Conservation (phyloP, 352 stramenopile genomes). For the Pythium apleroticum region DNA sequence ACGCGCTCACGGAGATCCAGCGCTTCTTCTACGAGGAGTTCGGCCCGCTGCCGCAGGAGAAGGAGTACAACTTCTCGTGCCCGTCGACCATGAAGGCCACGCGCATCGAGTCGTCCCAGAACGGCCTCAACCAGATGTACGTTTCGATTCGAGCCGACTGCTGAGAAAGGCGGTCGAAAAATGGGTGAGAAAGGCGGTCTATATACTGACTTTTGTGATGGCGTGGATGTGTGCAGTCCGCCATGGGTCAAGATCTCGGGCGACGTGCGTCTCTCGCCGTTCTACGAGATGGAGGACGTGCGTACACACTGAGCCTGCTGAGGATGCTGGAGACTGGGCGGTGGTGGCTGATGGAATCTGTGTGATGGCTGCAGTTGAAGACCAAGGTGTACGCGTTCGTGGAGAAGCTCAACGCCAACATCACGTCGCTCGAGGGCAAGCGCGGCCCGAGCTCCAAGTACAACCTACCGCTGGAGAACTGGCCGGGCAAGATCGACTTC, state of each 20-base stretch:
- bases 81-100: conserved; percentile 88
- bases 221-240: conserved; percentile 51
- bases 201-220: not conserved
- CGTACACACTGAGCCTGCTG: conserved; percentile 13
- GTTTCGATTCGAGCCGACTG: conserved; percentile 15
- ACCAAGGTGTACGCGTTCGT: conserved; percentile 83
- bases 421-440: conserved; percentile 74
- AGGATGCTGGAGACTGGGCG: not conserved
- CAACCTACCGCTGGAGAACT: conserved; percentile 76
- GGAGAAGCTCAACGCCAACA: conserved; percentile 82
- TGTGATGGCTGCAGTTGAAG: conserved; percentile 47
- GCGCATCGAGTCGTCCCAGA: conserved; percentile 75
- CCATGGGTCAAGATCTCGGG: conserved; percentile 89
- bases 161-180: conserved; percentile 1
- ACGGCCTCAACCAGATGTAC: conserved; percentile 85
- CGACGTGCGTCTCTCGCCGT: conserved; percentile 90
- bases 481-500: conserved; percentile 85
- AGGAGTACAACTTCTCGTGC: conserved; percentile 90
- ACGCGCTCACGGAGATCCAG: conserved; percentile 85
- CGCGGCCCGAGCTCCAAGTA: conserved; percentile 92
- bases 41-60: conserved; percentile 74
- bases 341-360: conserved; percentile 12
- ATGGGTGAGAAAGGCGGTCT: too few relatives aligned
- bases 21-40: conserved; percentile 91
- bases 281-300: conserved; percentile 91